Evolutionary conservation across 495 filamentous ascomycete genomes (phyloP).

Genomic region (Bathelium albidoporum): DNA sequence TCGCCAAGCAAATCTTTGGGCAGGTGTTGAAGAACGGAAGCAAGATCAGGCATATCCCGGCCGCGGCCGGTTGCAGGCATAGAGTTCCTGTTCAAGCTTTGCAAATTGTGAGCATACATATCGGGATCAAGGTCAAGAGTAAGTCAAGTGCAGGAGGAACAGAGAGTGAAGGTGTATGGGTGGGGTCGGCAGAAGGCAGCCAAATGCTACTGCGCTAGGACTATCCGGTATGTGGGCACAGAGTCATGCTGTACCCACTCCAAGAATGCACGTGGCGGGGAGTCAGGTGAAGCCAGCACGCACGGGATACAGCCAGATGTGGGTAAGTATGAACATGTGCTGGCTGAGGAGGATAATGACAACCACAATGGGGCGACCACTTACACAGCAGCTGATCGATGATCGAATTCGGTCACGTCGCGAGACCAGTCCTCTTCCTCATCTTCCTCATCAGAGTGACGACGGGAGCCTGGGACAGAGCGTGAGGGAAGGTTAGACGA

Average conservation of each 20-base stretch:
- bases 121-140: neutral
- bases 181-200: neutral
- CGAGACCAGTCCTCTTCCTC: constrained; percentile 49
- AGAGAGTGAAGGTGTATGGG: neutral
- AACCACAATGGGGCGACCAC: no score
- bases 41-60: constrained; percentile 36
- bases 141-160: neutral
- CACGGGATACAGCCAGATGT: no score
- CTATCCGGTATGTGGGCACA: neutral
- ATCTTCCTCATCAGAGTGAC: constrained; percentile 71
- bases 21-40: constrained; percentile 52
- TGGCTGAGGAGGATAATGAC: no score
- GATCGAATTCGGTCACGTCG: constrained; percentile 33
- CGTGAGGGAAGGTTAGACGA: constrained; percentile 55
- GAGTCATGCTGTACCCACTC: neutral
- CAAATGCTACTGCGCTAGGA: neutral
- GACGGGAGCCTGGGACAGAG: constrained; percentile 77
- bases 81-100: constrained; percentile 72
- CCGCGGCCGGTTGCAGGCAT: constrained; percentile 68
- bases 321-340: no score
- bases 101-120: neutral
- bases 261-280: constrained; percentile 3
- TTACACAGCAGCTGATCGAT: constrained; percentile 57
- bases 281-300: neutral
- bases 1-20: constrained; percentile 58